phyloP scores from a whole-genome alignment of 2,329 filamentous ascomycete genomes.

The Tricladium varicosporioides region DNA sequence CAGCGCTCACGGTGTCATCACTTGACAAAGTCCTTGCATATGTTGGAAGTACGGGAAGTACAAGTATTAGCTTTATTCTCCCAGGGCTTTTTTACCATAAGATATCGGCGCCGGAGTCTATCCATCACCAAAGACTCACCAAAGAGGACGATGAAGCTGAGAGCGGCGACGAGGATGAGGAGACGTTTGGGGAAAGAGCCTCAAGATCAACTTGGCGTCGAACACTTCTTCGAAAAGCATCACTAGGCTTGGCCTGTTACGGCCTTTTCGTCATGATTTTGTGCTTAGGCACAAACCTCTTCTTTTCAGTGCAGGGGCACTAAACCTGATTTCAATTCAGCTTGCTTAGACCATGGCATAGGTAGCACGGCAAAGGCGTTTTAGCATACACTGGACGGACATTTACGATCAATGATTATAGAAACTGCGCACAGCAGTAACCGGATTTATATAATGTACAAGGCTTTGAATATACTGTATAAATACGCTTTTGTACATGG shows the following conservation, averaged over 20 bases:
- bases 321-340: slow-evolving; percentile 35
- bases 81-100: slow-evolving; percentile 98
- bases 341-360: background rate
- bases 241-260: slow-evolving; percentile 77
- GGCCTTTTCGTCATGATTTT: slow-evolving; percentile 86
- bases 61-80: slow-evolving; percentile 94
- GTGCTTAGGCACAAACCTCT: slow-evolving; percentile 81
- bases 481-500: no score
- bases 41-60: slow-evolving; percentile 90
- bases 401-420: slow-evolving; percentile 7
- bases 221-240: slow-evolving; percentile 65
- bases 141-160: slow-evolving; percentile 89
- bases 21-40: slow-evolving; percentile 92
- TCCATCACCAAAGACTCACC: slow-evolving; percentile 78
- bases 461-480: no score
- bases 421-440: background rate
- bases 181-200: slow-evolving; percentile 34
- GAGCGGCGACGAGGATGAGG: slow-evolving; percentile 51
- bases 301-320: slow-evolving; percentile 64
- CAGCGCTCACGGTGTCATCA: slow-evolving; percentile 86
- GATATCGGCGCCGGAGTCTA: slow-evolving; percentile 85
- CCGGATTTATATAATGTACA: no score
- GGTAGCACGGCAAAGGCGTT: slow-evolving; percentile 4
- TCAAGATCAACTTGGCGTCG: slow-evolving; percentile 32
- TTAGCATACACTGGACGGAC: slow-evolving; percentile 14